phyloP scores from a whole-genome alignment of 768 basidiomycete genomes.

The Agaricus sinodeliciosus region DNA sequence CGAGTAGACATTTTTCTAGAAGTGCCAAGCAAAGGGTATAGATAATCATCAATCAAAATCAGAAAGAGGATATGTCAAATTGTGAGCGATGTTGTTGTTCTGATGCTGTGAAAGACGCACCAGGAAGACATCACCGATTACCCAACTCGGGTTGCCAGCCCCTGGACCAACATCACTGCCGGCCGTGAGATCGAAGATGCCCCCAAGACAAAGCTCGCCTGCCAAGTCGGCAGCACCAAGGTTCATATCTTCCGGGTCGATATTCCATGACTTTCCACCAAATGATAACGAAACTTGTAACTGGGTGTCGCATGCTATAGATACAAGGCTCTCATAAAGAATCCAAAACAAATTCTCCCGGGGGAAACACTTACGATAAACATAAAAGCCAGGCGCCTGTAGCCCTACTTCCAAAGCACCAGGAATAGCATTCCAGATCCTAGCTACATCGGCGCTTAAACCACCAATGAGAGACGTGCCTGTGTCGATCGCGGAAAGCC shows the following conservation, averaged over 20 bases:
- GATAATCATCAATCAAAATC: background rate
- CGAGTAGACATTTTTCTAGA: constrained; percentile 49
- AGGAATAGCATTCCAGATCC: constrained; percentile 62
- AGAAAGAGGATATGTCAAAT: background rate
- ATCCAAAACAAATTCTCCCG: background rate
- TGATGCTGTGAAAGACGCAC: constrained; percentile 18
- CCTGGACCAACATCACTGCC: constrained; percentile 40
- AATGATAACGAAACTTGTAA: constrained; percentile 63
- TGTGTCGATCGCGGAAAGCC: constrained; percentile 81
- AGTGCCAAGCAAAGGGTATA: background rate
- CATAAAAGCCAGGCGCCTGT: constrained; percentile 57
- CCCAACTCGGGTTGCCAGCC: constrained; percentile 44
- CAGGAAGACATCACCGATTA: constrained; percentile 71
- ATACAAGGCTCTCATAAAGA: background rate
- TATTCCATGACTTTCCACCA: constrained; percentile 73
- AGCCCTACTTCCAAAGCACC: constrained; percentile 38
- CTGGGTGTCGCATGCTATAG: constrained; percentile 57
- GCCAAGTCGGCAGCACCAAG: constrained; percentile 41
- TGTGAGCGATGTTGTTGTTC: too few relatives aligned
- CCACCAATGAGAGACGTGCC: constrained; percentile 93
- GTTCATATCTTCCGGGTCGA: constrained; percentile 74
- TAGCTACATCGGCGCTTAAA: constrained; percentile 50
- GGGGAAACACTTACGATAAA: constrained; percentile 54
- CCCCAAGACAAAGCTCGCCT: constrained; percentile 47
- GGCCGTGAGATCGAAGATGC: constrained; percentile 59